Evolutionary conservation across 768 basidiomycete genomes (phyloP), one percentile per base, ranked within the genome.

Genomic region (Tulasnella calospora): DNA sequence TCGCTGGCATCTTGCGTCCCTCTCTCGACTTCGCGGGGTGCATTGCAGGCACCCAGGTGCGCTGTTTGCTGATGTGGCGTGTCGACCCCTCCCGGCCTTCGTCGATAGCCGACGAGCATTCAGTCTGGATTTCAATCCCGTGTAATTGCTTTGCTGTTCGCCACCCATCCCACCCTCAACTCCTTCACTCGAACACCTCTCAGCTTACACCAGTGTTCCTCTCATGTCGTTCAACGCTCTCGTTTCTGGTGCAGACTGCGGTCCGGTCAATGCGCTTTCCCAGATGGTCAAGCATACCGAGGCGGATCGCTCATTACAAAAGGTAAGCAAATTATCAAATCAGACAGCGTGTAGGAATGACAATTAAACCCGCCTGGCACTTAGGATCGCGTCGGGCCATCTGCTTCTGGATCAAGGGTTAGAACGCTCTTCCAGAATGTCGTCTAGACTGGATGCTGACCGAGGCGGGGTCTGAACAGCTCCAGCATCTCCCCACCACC

Each of bases 241-340:
- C 55, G 89, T 95, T 79, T 95, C 94, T 79, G 96, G 95, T 78
- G 89, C 95, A 67, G 97, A 98, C 85, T 98, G 96, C 84, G 92
- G 92, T 17, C 89, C 91, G 27, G 87, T 92, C 72, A 98, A 98
- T 83, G 96, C 96, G 2, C 87, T 99, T 35, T 90, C 93, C 2
- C 92, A 94, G 81, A 92, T 98, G 35, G 87, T 96, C 74, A 97
- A 98, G 83, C 93, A 97, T 82, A 90, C 94, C 12, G 94, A 95
- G 78, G 91, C 90, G 1, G 96, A 98, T 85, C 90, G 92, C 77
- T 95, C 94, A 83, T 83, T 97, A 38, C 95, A 96, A 82, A 91
- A 94, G 86, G 95, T 94, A 81, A 79, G 88, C 84, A 74, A 30
- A 55, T 10, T 21, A 33, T 17, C 15, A 21, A 30, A 15, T 46